Evolutionary conservation across 2,329 filamentous ascomycete genomes (phyloP), one percentile per base, ranked within the genome.

Genomic region (Xenoacremonium recifei): DNA sequence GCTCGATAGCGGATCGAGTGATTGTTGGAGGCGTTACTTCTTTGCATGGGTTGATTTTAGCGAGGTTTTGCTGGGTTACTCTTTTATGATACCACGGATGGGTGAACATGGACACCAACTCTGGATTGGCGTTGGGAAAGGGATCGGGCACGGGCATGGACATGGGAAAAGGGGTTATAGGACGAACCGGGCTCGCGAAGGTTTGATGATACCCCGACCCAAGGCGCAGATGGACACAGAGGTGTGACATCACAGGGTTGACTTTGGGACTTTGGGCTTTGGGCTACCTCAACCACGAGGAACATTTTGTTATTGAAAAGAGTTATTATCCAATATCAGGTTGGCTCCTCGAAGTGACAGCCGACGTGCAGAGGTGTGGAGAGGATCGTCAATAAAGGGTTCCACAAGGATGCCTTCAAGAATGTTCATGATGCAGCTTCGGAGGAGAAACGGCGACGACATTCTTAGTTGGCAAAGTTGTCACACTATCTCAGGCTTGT

Each of bases 31-130:
- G n/a, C n/a, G n/a, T n/a, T n/a, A n/a, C n/a, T n/a, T n/a, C n/a
- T n/a, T n/a, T n/a, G n/a, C n/a, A n/a, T n/a, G n/a, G 37, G 15
- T 35, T 49, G 37, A 37, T 40, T 41, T 15, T 39, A 5, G n/a
- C n/a, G n/a, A n/a, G 5, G 12, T 34, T 18, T 34, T 34, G 30
- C 7, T 9, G 10, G 30, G 30, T 13, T 18, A 17, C 19, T 17
- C 42, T 40, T 40, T 32, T 49, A 58, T 56, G 54, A 57, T 57
- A 57, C 54, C 54, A 54, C 49, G 45, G 40, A 42, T 40, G 42
- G 46, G 42, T 49, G 47, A 39, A 37, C n/a, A n/a, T n/a, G n/a
- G n/a, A n/a, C n/a, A n/a, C n/a, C n/a, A n/a, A n/a, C n/a, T n/a
- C n/a, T n/a, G 47, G 32, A 44, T 46, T 46, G 49, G 29, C 6